These are phyloP conservation scores for Termitomyces sp. DNA, from an alignment of 768 basidiomycete species.

Conservation along the genomic window DNA sequence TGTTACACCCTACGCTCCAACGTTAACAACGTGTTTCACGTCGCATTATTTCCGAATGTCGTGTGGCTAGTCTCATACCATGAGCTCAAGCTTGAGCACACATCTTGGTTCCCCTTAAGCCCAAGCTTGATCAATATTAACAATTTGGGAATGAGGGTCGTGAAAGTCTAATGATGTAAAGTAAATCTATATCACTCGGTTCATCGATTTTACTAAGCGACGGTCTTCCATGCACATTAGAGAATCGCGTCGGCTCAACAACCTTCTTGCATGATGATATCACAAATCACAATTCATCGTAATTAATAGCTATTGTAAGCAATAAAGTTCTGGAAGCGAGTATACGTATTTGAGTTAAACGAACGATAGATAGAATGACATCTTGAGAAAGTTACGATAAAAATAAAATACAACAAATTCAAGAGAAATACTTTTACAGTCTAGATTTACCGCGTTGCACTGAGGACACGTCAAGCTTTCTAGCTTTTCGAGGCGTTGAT, in stretches of 20 bases:
- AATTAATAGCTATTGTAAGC: neutral
- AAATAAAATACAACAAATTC: slow-evolving; percentile 2
- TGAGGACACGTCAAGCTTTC: neutral
- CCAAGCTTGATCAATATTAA: too few relatives aligned
- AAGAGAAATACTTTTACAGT: neutral
- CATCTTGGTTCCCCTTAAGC: too few relatives aligned
- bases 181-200: neutral
- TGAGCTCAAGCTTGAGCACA: too few relatives aligned
- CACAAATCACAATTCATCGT: neutral
- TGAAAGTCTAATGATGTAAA: too few relatives aligned
- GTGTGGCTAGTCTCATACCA: neutral
- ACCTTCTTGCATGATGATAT: neutral
- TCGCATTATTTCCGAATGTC: too few relatives aligned
- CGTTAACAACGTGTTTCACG: too few relatives aligned
- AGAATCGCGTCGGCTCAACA: neutral
- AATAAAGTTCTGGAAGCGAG: neutral
- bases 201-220: neutral
- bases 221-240: neutral
- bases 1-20: too few relatives aligned
- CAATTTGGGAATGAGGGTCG: too few relatives aligned
- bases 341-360: neutral
- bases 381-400: neutral
- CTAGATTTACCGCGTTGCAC: neutral
- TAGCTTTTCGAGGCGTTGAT: neutral
- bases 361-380: neutral